Percentiles rank a stretch among this genome's conserved stretches.
Evolutionary conservation across 371 early-diverging fungal genomes (phyloP).

Genomic region (Mucor irregularis): DNA sequence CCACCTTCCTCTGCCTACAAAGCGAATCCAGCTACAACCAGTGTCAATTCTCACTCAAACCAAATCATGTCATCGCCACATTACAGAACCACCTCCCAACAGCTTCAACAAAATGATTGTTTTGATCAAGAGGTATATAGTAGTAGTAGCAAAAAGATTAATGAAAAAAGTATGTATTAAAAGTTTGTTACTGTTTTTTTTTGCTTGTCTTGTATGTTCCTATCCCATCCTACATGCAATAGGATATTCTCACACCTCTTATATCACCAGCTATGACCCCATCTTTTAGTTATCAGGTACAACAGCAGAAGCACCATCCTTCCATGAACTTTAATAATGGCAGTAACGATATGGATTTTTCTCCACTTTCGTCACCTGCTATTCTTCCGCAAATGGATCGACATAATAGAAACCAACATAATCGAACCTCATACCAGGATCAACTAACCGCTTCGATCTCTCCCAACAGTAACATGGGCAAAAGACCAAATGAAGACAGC

Average conservation of each 20-base stretch:
- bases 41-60: neutral
- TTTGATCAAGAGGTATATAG: slow-evolving; percentile 20
- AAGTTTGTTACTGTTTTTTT: neutral
- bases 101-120: slow-evolving; percentile 6
- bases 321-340: slow-evolving; percentile 4
- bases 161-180: slow-evolving; percentile 7
- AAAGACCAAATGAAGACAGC: neutral
- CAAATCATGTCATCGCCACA: slow-evolving; percentile 9
- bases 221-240: slow-evolving; percentile 2
- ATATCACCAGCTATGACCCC: slow-evolving; percentile 71
- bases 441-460: neutral
- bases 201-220: neutral
- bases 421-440: slow-evolving; percentile 3
- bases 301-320: slow-evolving; percentile 31
- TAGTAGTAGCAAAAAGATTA: slow-evolving; percentile 7
- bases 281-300: slow-evolving; percentile 34
- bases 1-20: too few species aligned
- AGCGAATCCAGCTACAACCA: neutral
- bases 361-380: slow-evolving; percentile 65
- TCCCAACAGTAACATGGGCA: neutral
- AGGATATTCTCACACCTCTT: slow-evolving; percentile 58
- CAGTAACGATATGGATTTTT: slow-evolving; percentile 48
- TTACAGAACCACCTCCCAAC: neutral
- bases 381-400: slow-evolving; percentile 36
- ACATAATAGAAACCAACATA: neutral